Evolutionary conservation across 805 yeast genomes (phyloP), one percentile per base, ranked within the genome.

Genomic region (Cyberlindnera bimundalis): DNA sequence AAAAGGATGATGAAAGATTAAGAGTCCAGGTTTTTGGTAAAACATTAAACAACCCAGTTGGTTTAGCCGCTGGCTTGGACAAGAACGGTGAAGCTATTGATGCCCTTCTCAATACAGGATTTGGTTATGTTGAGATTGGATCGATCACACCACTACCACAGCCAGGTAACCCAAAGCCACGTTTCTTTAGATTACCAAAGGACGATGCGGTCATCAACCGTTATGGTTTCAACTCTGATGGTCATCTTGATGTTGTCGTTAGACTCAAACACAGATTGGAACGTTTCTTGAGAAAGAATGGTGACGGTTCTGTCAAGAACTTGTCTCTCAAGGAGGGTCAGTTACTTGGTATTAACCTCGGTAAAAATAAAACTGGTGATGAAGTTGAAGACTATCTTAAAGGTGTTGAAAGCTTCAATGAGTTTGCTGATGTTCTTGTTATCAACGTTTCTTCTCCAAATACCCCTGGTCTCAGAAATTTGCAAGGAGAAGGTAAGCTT

Each of bases 61-160:
- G 97, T 12, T 73, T 90, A 53, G 97, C 98, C 36, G 98, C 98
- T 19, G 98, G 98, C 11, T 74, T 91, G 49, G 98, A 91, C 63
- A 91, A 91, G 65, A 82, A 90, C 56, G 98, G 87, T 38, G 95
- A 88, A 57, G 96, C 87, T 16, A 78, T 91, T 51, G 97, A 91
- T 53, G 67, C 89, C 0, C 70, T 91, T 44, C 81, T 82, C 52
- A 72, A 80, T 48, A 59, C 75, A 40, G 98, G 98, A 2, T 90
- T 90, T 55, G 79, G 91, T 13, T 87, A 87, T 61, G 93, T 88
- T 49, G 98, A 91, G 64, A 76, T 91, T 45, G 98, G 98, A 2
- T 85, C 96, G 3, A 80, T 91, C 35, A 91, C 98, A 6, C 98
- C 98, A 4, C 67, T 73, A 50, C 86, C 97, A 0, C 98, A 91